These are phyloP conservation scores for Tarenaya hassleriana DNA, from an alignment of 345 rosid species.

Conservation along the genomic window DNA sequence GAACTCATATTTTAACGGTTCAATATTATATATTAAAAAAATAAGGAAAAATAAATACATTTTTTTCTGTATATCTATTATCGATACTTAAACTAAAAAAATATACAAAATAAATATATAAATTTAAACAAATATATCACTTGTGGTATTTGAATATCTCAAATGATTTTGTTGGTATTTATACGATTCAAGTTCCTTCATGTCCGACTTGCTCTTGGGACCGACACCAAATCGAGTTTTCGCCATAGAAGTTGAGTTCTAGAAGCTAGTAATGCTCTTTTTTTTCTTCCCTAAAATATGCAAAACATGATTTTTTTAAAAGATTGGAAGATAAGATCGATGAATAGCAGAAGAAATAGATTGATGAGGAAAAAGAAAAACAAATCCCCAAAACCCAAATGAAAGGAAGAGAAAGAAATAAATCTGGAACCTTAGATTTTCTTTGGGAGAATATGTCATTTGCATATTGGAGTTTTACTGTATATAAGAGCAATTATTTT, in stretches of 20 bases:
- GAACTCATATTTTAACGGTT: no score
- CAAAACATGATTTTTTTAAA: background rate
- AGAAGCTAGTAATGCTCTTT: background rate
- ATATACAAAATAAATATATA: background rate
- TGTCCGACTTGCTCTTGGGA: slow-evolving; percentile 38
- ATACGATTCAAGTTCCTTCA: slow-evolving; percentile 52
- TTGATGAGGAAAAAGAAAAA: background rate
- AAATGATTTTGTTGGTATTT: slow-evolving; percentile 63
- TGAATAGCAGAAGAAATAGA: background rate
- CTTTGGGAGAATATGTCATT: slow-evolving; percentile 13
- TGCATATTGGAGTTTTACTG: background rate
- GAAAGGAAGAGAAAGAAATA: background rate
- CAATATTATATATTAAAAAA: no score
- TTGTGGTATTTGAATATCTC: slow-evolving; percentile 30
- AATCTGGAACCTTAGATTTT: slow-evolving; percentile 31
- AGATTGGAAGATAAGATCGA: slow-evolving; percentile 12
- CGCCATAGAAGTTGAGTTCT: slow-evolving; percentile 53
- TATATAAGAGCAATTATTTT: background rate
- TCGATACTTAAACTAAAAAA: background rate
- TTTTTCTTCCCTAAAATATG: background rate
- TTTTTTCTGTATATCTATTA: background rate
- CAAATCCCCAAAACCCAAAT: slow-evolving; percentile 4
- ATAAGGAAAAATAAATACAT: background rate
- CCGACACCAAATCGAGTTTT: slow-evolving; percentile 62
- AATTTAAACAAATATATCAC: background rate